A percentile compares a stretch with the other conserved stretches of the same genome.
Evolutionary conservation across 495 filamentous ascomycete genomes (phyloP).

Genomic region (Recurvomyces mirabilis): DNA sequence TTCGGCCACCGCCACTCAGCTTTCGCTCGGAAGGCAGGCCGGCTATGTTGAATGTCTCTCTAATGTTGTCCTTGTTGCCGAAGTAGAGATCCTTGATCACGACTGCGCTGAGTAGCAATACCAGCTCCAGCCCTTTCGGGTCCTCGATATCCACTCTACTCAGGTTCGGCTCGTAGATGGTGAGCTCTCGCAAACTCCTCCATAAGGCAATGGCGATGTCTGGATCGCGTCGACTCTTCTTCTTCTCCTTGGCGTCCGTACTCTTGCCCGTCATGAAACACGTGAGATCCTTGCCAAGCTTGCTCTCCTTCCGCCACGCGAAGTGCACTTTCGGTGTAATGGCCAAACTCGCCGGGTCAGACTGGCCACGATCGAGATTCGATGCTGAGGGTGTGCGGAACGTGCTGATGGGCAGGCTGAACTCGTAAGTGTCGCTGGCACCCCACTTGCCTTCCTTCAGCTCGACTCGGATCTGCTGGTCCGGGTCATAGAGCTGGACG

Average conservation of each 20-base stretch:
- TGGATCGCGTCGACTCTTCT: constrained; percentile 68
- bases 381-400: constrained; percentile 71
- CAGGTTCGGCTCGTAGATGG: constrained; percentile 86
- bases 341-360: constrained; percentile 54
- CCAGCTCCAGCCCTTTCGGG: constrained; percentile 83
- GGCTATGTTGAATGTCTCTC: constrained; percentile 70
- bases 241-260: constrained; percentile 46
- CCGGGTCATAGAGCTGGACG: constrained; percentile 87
- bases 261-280: constrained; percentile 71
- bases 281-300: constrained; percentile 70
- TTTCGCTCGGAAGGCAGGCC: constrained; percentile 24
- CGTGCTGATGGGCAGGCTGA: constrained; percentile 77
- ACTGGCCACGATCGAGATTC: constrained; percentile 62
- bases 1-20: constrained; percentile 14
- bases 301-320: constrained; percentile 84
- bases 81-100: constrained; percentile 85
- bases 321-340: constrained; percentile 73
- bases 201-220: constrained; percentile 89
- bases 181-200: constrained; percentile 54
- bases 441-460: constrained; percentile 67
- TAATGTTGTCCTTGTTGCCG: constrained; percentile 35
- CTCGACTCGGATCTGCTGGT: constrained; percentile 64
- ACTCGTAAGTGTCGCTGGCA: constrained; percentile 70
- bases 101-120: constrained; percentile 67
- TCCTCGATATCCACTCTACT: constrained; percentile 87